Evolutionary conservation across 495 filamentous ascomycete species (phyloP).

Genomic region (Penicillium pulvis): DNA sequence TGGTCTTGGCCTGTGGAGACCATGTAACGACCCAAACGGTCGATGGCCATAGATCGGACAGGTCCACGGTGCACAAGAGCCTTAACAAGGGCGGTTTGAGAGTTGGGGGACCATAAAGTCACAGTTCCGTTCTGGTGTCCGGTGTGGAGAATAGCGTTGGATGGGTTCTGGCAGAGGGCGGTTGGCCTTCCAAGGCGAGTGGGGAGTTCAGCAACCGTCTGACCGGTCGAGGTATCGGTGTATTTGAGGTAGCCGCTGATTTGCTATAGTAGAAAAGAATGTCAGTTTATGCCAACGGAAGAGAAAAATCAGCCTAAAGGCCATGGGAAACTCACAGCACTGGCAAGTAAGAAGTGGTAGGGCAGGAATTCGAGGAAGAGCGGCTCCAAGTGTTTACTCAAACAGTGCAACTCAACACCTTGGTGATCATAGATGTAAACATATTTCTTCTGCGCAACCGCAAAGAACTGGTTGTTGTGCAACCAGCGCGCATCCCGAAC

Average conservation of each 20-base stretch:
- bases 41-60: constrained; percentile 82
- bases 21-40: constrained; percentile 94
- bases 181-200: constrained; percentile 85
- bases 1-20: constrained; percentile 87
- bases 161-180: constrained; percentile 80
- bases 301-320: background rate
- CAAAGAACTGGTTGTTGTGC: constrained; percentile 94
- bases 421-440: constrained; percentile 91
- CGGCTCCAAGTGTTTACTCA: constrained; percentile 89
- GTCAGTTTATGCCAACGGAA: constrained; percentile 5
- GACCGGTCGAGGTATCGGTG: constrained; percentile 91
- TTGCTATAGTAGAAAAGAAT: constrained; percentile 46
- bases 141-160: constrained; percentile 86
- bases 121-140: constrained; percentile 95
- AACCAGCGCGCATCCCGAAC: constrained; percentile 88
- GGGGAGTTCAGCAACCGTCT: constrained; percentile 77
- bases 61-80: constrained; percentile 92
- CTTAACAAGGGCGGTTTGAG: constrained; percentile 82
- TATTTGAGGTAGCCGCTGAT: constrained; percentile 88
- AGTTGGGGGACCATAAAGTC: constrained; percentile 95
- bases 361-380: constrained; percentile 93
- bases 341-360: constrained; percentile 92
- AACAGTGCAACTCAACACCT: constrained; percentile 88
- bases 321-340: constrained; percentile 58
- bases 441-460: constrained; percentile 97